Evolutionary conservation across 805 yeast species (phyloP), one percentile per base, ranked within the genome.

Genomic region (Priceomyces melissophilus): DNA sequence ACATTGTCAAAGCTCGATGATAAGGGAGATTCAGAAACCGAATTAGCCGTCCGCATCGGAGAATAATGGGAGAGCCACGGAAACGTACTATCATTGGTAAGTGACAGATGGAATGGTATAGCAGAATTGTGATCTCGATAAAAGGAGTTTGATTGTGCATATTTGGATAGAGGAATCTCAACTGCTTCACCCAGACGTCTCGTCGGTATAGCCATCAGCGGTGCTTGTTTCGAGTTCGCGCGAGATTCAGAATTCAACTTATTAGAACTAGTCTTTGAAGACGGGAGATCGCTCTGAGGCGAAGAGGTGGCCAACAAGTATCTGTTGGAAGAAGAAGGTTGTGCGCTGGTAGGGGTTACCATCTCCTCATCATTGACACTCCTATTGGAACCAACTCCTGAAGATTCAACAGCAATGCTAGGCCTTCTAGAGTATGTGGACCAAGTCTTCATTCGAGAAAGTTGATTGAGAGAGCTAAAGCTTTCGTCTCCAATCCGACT

Each of bases 101-200:
- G 38, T 25, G 38, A 23, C 12, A 30, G 25, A 3, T 13, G 13
- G 10, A 35, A n/a, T 10, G 38, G 27, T 4, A 16, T 15, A 10
- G 29, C 13, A 11, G 20, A 16, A 17, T 35, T 35, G 12, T 14
- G 27, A 4, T 28, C n/a, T 12, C 27, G 29, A 35, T 35, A 35
- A 8, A 20, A 20, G 14, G 38, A 12, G 25, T 27, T 27, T 23
- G 38, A 10, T 14, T n/a, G 38, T 3, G 38, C 38, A 20, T 23
- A 35, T 49, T 53, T 45, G 30, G 67, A 43, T 36, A 55, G 64
- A 2, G 84, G 83, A 20, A 87, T 85, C 53, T 86, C 93, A 2
- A 85, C 77, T 0, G 91, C 77, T 50, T 82, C 93, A 5, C 95
- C 95, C 30, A 78, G 76, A 48, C 89, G 63, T 0, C 91, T 84